These are phyloP conservation scores for Nicotiana rustica DNA, from an alignment of 305 asterid genomes.

Conservation along the genomic window DNA sequence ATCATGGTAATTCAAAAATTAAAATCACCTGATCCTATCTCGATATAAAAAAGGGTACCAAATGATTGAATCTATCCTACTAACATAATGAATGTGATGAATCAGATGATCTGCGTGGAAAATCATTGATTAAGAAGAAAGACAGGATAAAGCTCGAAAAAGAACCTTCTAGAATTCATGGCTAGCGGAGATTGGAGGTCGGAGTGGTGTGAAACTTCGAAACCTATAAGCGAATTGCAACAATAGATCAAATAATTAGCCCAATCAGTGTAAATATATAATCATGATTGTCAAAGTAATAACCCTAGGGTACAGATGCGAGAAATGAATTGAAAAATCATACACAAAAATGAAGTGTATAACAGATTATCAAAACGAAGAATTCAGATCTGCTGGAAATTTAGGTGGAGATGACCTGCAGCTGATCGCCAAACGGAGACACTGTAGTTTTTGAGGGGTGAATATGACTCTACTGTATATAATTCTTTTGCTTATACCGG, in stretches of 20 bases:
- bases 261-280: neutral
- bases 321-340: neutral
- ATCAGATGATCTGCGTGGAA: neutral
- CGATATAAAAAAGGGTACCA: neutral
- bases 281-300: neutral
- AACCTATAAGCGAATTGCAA: neutral
- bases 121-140: neutral
- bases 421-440: neutral
- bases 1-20: neutral
- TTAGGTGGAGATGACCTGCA: neutral
- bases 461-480: neutral
- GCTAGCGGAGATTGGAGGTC: neutral
- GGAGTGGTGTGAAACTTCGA: neutral
- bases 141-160: neutral
- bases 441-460: no score
- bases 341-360: neutral
- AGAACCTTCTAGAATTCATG: constrained; percentile 6
- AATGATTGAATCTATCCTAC: neutral
- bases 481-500: neutral
- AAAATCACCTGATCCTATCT: neutral
- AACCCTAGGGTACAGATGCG: neutral
- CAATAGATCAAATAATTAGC: neutral
- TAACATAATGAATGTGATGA: neutral
- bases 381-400: neutral
- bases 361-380: neutral